Conservation (phyloP, 2,329 filamentous ascomycete genomes). For the Ceratocystis ficicola region DNA sequence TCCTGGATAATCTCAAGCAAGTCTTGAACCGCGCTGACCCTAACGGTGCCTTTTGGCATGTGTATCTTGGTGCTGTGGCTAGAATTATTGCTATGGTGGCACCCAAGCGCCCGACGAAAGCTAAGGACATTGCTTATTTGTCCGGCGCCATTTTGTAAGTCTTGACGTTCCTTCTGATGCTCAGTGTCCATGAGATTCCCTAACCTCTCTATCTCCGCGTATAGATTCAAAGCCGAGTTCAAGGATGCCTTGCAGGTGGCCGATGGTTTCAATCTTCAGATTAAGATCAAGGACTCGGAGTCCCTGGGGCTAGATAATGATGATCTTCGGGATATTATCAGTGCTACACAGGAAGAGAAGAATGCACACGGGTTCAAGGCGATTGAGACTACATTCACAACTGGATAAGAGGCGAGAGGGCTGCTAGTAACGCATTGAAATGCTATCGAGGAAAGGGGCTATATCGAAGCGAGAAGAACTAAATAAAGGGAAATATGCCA, state of each 20-base stretch:
- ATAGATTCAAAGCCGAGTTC: background rate
- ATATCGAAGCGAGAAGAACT: background rate
- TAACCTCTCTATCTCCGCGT: background rate
- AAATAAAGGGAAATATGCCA: background rate
- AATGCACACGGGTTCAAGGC: background rate
- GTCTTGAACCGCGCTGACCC: slow-evolving; percentile 32
- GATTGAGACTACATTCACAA: background rate
- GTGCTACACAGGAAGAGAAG: background rate
- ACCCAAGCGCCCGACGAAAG: slow-evolving; percentile 32
- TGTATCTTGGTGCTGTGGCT: slow-evolving; percentile 41
- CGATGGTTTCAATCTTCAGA: background rate
- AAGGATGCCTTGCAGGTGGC: background rate
- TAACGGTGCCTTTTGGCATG: slow-evolving; percentile 40
- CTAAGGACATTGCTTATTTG: slow-evolving; percentile 27
- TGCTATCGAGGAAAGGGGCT: background rate
- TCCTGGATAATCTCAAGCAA: slow-evolving; percentile 34
- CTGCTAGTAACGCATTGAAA: background rate
- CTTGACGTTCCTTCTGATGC: background rate
- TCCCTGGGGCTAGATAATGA: slow-evolving; percentile 26
- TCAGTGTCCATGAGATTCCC: background rate
- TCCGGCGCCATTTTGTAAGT: slow-evolving; percentile 33
- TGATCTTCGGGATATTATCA: slow-evolving; percentile 25
- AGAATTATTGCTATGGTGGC: slow-evolving; percentile 34
- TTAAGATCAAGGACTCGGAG: background rate
- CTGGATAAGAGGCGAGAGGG: background rate